Base-by-base conservation (phyloP, 1,139 yeast genomes). In the Lodderomyces margitis region DNA sequence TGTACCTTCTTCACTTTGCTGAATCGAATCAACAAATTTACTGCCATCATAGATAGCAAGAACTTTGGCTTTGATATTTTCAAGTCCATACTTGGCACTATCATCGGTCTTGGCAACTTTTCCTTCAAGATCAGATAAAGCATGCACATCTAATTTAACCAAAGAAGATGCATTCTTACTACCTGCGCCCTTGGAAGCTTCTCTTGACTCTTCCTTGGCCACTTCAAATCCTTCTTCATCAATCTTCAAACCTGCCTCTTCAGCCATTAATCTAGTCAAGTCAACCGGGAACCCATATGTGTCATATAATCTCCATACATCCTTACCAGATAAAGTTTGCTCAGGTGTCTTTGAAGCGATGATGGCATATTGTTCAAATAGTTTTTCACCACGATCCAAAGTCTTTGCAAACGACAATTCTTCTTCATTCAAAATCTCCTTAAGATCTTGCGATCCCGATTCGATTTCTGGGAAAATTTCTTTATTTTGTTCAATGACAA, bases 221-320 rank as follows among this genome's bases (percentile, higher is more conserved):
- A 78, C 78, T 66, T 91, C 97, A 59, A 92, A 92, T 36, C 88
- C 98, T 41, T 72, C 81, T 59, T 88, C 95, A 62, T 92, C 97
- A 52, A 92, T 91, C 55, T 82, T 83, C 55, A 92, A 77, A n/a
- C 95, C 95, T 44, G 94, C 88, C 69, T 92, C 99, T 67, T 91
- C 98, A 36, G 98, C 98, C 98, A 92, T 94, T 61, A 92, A 78
- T 62, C 96, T 81, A 32, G 98, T 94, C 63, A 92, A 80, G 68
- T 92, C 99, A 42, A 89, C 97, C 34, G 99, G 99, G 86, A 92
- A 92, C 44, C 99, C 99, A 59, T 91, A 92, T n/a, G 99, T 94
- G 58, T 92, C 99, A 56, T 94, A 94, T 57, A 92, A 75, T 68
- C 99, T 81, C 99, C 99, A 92, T 33, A 92, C 98, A 59, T 92